Conservation (phyloP, 306 rosid genomes). For the Quercus variabilis region DNA sequence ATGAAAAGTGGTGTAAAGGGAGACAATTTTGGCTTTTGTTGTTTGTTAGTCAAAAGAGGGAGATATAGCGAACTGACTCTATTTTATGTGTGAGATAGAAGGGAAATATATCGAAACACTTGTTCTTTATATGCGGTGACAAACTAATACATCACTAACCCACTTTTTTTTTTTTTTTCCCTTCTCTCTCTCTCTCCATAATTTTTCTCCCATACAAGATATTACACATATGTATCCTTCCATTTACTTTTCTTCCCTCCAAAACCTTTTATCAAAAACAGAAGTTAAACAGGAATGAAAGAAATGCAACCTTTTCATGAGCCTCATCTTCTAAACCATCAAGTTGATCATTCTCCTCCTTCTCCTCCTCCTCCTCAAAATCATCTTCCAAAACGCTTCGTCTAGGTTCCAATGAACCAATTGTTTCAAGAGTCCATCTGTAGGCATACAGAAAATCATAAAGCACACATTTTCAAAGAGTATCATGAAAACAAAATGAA, state of each 20-base stretch:
- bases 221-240: neutral
- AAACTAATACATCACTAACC: too few relatives aligned
- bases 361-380: conserved; percentile 99
- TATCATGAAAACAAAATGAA: neutral
- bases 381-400: conserved; percentile 95
- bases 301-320: conserved; percentile 56
- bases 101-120: too few relatives aligned
- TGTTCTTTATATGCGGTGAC: too few relatives aligned
- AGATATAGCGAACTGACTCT: too few relatives aligned
- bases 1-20: too few relatives aligned
- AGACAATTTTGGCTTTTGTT: too few relatives aligned
- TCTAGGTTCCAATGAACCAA: conserved; percentile 60
- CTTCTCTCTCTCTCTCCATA: neutral
- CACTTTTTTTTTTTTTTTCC: too few relatives aligned
- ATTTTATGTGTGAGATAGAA: too few relatives aligned
- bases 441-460: neutral
- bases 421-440: conserved; percentile 87
- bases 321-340: conserved; percentile 64
- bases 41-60: too few relatives aligned
- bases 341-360: conserved; percentile 77
- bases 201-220: neutral
- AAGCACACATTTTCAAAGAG: neutral
- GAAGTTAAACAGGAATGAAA: conserved; percentile 8
- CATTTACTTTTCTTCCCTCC: neutral
- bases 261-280: neutral